Percentiles rank a stretch among this genome's conserved stretches.
Evolutionary conservation across 805 yeast species (phyloP).

Genomic region (Danielia oregonensis): DNA sequence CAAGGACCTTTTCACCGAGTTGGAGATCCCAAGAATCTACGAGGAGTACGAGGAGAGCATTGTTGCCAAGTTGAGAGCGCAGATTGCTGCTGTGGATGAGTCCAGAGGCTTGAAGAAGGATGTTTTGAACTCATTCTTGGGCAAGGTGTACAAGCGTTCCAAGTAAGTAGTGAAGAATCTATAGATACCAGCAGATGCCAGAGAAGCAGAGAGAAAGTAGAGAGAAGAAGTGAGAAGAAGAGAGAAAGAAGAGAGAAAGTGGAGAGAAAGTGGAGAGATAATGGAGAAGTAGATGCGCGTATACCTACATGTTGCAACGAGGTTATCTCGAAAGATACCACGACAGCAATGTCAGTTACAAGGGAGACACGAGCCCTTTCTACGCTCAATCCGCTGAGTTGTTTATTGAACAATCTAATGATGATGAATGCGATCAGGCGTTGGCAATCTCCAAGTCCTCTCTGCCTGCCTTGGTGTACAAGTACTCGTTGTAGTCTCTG

Average conservation of each 20-base stretch:
- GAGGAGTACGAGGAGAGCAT: slow-evolving; percentile 77
- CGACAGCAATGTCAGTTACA: no score
- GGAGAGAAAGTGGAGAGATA: neutral
- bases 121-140: slow-evolving; percentile 79
- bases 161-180: no score
- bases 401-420: slow-evolving; percentile 4
- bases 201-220: no score
- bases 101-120: slow-evolving; percentile 87
- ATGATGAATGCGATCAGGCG: slow-evolving; percentile 21
- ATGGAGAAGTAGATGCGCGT: no score
- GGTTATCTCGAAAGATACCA: no score
- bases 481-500: slow-evolving; percentile 85
- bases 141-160: slow-evolving; percentile 90
- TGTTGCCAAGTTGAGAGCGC: slow-evolving; percentile 58
- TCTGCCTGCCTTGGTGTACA: slow-evolving; percentile 97
- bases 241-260: neutral
- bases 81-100: slow-evolving; percentile 78
- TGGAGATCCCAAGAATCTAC: slow-evolving; percentile 69
- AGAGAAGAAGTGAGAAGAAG: slow-evolving; percentile 1
- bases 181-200: slow-evolving; percentile 16
- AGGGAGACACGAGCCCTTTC: no score
- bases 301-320: no score
- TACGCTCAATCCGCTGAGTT: no score
- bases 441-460: slow-evolving; percentile 78
- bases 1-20: slow-evolving; percentile 69